Base-by-base conservation (phyloP, 1,284 basidiomycete species). In the Ganoderma meredithae region DNA sequence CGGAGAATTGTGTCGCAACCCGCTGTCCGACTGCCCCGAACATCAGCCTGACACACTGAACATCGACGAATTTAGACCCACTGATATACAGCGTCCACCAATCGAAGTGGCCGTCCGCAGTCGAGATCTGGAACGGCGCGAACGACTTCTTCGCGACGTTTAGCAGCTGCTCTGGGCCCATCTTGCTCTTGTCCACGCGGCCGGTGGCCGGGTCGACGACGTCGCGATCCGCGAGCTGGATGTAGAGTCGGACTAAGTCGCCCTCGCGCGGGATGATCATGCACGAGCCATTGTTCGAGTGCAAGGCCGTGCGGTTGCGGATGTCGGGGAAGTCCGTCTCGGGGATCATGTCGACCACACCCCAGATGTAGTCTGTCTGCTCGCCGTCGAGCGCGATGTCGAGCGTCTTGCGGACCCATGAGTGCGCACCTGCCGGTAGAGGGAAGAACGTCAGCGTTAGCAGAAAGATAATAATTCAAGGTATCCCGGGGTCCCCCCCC, bases 11-110 rank as follows among this genome's bases (percentile, higher is more conserved):
- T 3, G 90, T 87, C 2, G 92, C 92, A 2, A 95, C 90, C 17
- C 93, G 86, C 76, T 95, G 94, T 2, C 93, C 92, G 84, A 93
- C 82, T 83, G 62, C n/a, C 17, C 10, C 19, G 39, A 10, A 13
- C 19, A 66, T 64, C 49, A 71, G 44, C 12, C n/a, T 3, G 13
- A 12, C 25, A 56, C 40, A 8, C 39, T 44, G n/a, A 12, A 3
- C n/a, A 47, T 39, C 7, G 17, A 13, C 1, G 75, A 77, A 64
- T 22, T 1, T 2, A 25, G 2, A 62, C 68, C 31, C 49, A 81
- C 82, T 90, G 71, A 86, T 85, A 74, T 94, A 94, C 40, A 92
- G 82, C 0, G 92, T 93, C 90, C 90, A 95, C 94, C 94, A 96
- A 56, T 94, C 88, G 27, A 92, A 83, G 15, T 81, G 79, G 27